Percentiles rank a stretch among this genome's conserved stretches.
These are phyloP conservation scores for Stagonosporopsis chrysanthemi DNA, from an alignment of 2,329 filamentous ascomycete species.

Conservation along the genomic window DNA sequence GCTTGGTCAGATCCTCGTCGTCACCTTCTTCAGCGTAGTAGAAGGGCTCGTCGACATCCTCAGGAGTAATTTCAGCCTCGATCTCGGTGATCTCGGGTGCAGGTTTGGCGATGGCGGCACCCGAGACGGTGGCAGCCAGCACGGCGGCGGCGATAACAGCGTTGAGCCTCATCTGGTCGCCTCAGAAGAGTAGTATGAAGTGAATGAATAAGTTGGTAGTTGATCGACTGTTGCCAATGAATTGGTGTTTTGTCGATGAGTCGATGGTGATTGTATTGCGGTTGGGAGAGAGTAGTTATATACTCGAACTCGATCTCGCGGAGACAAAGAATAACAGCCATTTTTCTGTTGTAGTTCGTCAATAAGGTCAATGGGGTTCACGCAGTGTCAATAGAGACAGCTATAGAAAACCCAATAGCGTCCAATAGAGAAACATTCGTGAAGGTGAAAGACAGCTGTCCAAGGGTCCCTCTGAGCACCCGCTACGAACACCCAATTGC, in stretches of 20 bases:
- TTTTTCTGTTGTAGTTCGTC: slow-evolving; percentile 8
- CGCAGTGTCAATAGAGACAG: slow-evolving; percentile 20
- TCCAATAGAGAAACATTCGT: slow-evolving; percentile 18
- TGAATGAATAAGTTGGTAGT: slow-evolving; percentile 21
- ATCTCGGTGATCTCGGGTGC: slow-evolving; percentile 2
- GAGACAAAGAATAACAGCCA: slow-evolving; percentile 9
- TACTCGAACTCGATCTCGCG: slow-evolving; percentile 3
- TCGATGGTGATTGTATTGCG: slow-evolving; percentile 20
- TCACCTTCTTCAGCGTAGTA: slow-evolving; percentile 16
- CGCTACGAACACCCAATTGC: slow-evolving; percentile 7
- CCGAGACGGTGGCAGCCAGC: slow-evolving; percentile 52
- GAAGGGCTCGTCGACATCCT: not conserved
- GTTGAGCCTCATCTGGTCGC: slow-evolving; percentile 58
- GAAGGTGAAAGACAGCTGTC: slow-evolving; percentile 22
- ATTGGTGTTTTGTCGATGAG: slow-evolving; percentile 9
- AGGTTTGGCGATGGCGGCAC: slow-evolving; percentile 38
- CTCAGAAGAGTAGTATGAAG: slow-evolving; percentile 24
- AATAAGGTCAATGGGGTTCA: slow-evolving; percentile 32
- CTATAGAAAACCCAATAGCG: slow-evolving; percentile 9
- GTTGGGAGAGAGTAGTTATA: slow-evolving; percentile 1
- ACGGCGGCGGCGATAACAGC: slow-evolving; percentile 51
- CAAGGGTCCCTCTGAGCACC: slow-evolving; percentile 21
- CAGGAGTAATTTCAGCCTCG: slow-evolving; percentile 5
- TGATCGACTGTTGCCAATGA: slow-evolving; percentile 22
- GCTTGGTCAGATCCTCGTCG: slow-evolving; percentile 12